Evolutionary conservation across 495 filamentous ascomycete genomes (phyloP).

Genomic region (Cairneyella variabilis): DNA sequence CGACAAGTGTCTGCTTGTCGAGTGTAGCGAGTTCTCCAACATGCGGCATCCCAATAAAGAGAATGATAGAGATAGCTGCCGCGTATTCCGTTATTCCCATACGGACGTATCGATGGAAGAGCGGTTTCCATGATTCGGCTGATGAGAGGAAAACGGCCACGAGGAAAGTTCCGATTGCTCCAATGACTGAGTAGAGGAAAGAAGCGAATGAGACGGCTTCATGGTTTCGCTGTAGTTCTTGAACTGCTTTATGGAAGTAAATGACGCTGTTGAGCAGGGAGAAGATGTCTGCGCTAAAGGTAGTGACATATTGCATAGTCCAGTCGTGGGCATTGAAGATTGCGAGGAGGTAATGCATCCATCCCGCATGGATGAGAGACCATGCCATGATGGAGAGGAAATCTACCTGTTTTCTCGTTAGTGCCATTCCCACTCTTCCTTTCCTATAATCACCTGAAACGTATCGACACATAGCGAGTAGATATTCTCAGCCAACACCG

Average conservation of each 20-base stretch:
- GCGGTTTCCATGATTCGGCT: constrained; percentile 59
- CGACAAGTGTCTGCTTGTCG: constrained; percentile 58
- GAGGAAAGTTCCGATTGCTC: constrained; percentile 64
- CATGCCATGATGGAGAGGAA: constrained; percentile 74
- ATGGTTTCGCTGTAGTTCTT: constrained; percentile 63
- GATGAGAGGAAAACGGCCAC: constrained; percentile 62
- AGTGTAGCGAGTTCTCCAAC: constrained; percentile 59
- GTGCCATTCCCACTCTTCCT: not conserved
- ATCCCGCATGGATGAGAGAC: constrained; percentile 65
- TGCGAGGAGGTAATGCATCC: constrained; percentile 67
- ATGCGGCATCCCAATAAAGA: constrained; percentile 64
- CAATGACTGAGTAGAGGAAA: constrained; percentile 68
- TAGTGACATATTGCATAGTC: constrained; percentile 76
- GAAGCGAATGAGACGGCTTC: constrained; percentile 57
- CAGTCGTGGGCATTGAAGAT: constrained; percentile 72
- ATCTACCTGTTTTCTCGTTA: constrained; percentile 43
- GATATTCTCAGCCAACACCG: constrained; percentile 67
- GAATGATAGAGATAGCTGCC: constrained; percentile 66
- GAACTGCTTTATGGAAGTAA: constrained; percentile 71
- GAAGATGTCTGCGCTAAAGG: constrained; percentile 68
- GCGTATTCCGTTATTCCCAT: constrained; percentile 66
- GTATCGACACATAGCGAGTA: constrained; percentile 53
- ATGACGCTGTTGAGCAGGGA: constrained; percentile 69
- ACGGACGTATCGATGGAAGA: constrained; percentile 64
- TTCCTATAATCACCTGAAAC: constrained; percentile 45